Percentiles rank a stretch among this genome's conserved stretches.
Conservation (phyloP, 2,329 filamentous ascomycete genomes). For the Talaromyces piceae region DNA sequence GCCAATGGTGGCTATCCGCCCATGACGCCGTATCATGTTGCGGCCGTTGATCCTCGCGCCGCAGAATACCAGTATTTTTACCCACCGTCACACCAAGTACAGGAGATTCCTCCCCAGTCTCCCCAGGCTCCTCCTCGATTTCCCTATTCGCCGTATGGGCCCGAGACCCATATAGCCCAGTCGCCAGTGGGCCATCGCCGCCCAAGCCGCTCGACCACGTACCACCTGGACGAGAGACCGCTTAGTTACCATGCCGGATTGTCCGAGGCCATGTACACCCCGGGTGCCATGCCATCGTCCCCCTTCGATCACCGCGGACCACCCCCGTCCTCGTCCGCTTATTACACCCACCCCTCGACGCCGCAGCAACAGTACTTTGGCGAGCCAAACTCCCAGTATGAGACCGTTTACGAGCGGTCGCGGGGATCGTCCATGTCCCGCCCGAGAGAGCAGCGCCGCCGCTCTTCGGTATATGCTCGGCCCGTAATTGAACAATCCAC, state of each 20-base stretch:
- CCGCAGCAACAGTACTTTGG: constrained; percentile 20
- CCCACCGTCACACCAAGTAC: constrained; percentile 17
- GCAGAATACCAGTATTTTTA: constrained; percentile 27
- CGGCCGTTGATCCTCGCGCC: constrained; percentile 23
- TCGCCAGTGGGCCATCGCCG: constrained; percentile 22
- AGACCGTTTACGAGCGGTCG: constrained; percentile 20
- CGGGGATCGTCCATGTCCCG: constrained; percentile 30
- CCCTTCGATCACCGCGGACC: constrained; percentile 28
- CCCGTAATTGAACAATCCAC: constrained; percentile 27
- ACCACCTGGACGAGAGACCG: constrained; percentile 26
- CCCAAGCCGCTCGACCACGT: constrained; percentile 26
- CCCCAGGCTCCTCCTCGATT: constrained; percentile 23
- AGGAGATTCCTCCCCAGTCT: constrained; percentile 23
- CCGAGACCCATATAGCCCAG: constrained; percentile 26
- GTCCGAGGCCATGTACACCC: constrained; percentile 26
- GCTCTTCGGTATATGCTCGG: constrained; percentile 27
- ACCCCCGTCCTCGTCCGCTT: constrained; percentile 31
- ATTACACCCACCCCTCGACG: constrained; percentile 25
- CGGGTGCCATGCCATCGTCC: constrained; percentile 18
- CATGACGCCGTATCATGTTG: constrained; percentile 19
- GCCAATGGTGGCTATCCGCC: constrained; percentile 22
- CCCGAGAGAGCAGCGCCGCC: constrained; percentile 25
- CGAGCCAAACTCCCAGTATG: constrained; percentile 18
- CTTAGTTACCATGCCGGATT: constrained; percentile 31
- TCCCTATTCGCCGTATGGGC: constrained; percentile 16